Evolutionary conservation across 345 rosid genomes (phyloP), one percentile per base, ranked within the genome.

Genomic region (Gossypium bickii): DNA sequence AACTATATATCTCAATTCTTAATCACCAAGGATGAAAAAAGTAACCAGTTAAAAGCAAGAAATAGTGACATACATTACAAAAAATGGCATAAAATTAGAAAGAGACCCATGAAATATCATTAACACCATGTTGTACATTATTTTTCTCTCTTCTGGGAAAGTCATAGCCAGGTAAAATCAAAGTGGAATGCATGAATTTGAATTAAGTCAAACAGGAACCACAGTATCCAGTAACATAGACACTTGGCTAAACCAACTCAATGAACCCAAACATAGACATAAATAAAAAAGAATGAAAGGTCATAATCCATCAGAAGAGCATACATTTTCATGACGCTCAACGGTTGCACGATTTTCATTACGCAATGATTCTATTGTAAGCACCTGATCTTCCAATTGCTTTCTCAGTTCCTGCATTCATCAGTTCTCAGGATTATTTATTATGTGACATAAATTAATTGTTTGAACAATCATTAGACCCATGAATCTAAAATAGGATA

Each of bases 361-460:
- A 74, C 77, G 94, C 77, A 91, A 80, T 67, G 83, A 79, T 80
- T 95, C 94, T 71, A 95, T 85, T 61, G 83, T 82, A 82, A 84
- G 80, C 73, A 91, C 98, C 67, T 89, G 97, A 59, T 84, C 81
- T 89, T 95, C 99, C 81, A 93, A 81, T 73, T 93, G 97, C 85
- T 88, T 88, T 86, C 98, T 91, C 72, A 95, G 76, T 75, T 93
- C 99, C 98, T 95, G 87, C 78, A 81, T 7, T 71, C n/a, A 65
- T 45, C 59, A 78, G 29, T 24, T 44, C 22, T 66, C 41, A 74
- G 29, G 27, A 64, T 13, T 29, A 20, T n/a, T 66, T 53, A 22
- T 5, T 1, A 64, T 74, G 77, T 11, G 45, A 34, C 27, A 43
- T 13, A 38, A 57, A 41, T 47, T 27, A 49, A 60, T 43, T 18